phyloP scores from a whole-genome alignment of 305 asterid species.

The Ajuga reptans region DNA sequence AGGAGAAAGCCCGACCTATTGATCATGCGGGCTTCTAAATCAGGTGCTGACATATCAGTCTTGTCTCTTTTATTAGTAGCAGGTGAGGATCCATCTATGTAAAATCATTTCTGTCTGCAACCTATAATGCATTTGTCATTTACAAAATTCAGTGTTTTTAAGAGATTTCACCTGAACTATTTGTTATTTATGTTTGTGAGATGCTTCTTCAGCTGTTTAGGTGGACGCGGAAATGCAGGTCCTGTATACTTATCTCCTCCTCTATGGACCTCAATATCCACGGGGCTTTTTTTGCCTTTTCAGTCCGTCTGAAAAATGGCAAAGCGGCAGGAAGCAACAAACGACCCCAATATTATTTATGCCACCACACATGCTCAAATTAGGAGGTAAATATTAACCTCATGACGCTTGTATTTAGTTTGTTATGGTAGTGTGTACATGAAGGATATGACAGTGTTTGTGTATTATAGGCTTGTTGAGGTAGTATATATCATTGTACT shows the following conservation, averaged over 20 bases:
- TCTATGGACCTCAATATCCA: neutral
- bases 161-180: neutral
- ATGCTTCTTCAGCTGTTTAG: neutral
- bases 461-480: neutral
- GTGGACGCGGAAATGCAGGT: neutral
- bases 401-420: neutral
- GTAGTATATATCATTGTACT: neutral
- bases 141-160: neutral
- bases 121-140: neutral
- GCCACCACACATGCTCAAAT: constrained; percentile 1
- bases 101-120: neutral
- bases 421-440: neutral
- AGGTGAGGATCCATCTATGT: constrained; percentile 13
- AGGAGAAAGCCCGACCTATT: neutral
- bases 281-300: neutral
- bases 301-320: neutral
- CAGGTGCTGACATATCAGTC: neutral
- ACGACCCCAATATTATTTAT: neutral
- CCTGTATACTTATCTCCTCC: neutral
- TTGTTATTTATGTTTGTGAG: constrained; percentile 6
- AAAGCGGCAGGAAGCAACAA: neutral
- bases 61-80: neutral
- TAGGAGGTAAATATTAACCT: neutral
- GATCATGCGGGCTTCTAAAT: neutral
- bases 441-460: neutral